Conservation (phyloP, 768 basidiomycete species). For the Trametes villosa region DNA sequence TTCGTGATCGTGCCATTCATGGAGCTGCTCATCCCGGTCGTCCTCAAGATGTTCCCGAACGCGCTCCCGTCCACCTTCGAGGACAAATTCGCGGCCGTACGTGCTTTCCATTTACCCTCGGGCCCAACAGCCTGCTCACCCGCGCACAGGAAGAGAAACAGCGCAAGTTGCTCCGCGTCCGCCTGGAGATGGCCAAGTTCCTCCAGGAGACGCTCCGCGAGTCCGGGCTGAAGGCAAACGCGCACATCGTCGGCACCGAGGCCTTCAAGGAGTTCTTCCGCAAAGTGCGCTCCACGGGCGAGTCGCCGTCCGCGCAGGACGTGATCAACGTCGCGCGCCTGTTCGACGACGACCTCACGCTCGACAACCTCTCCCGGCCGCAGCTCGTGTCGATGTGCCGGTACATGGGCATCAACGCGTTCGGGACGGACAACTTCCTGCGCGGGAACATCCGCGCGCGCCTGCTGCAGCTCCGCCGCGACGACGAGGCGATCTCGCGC, state of each 20-base stretch:
- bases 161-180: slow-evolving; percentile 90
- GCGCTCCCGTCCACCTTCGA: slow-evolving; percentile 99
- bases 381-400: slow-evolving; percentile 97
- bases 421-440: slow-evolving; percentile 98
- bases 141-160: slow-evolving; percentile 87
- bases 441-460: slow-evolving; percentile 88
- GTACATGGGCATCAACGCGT: slow-evolving; percentile 98
- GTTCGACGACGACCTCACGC: slow-evolving; percentile 96
- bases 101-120: slow-evolving; percentile 29
- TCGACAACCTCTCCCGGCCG: slow-evolving; percentile 98
- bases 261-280: slow-evolving; percentile 99
- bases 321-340: slow-evolving; percentile 94
- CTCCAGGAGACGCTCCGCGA: slow-evolving; percentile 96
- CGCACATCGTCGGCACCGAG: slow-evolving; percentile 91
- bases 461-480: slow-evolving; percentile 80
- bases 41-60: slow-evolving; percentile 95
- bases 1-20: slow-evolving; percentile 98
- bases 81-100: slow-evolving; percentile 91
- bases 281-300: slow-evolving; percentile 95
- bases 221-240: slow-evolving; percentile 88
- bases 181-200: slow-evolving; percentile 99
- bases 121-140: background rate
- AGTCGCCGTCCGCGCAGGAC: slow-evolving; percentile 86
- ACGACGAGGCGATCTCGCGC: slow-evolving; percentile 89
- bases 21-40: slow-evolving; percentile 95